Evolutionary conservation across 2,329 filamentous ascomycete genomes (phyloP), one percentile per base, ranked within the genome.

Genomic region (Penicillium sp.): DNA sequence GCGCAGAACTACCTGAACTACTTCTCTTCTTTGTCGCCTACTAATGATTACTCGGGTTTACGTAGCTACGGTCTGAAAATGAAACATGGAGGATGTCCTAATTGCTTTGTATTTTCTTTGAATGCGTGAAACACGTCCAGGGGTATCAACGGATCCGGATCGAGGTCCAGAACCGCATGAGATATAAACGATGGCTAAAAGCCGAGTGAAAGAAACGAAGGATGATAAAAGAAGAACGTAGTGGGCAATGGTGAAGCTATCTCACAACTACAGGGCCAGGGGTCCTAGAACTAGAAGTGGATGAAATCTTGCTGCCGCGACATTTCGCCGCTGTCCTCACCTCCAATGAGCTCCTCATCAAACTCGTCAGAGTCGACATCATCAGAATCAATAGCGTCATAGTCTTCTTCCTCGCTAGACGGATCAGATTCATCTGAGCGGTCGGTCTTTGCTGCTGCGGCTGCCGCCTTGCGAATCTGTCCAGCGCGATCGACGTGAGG

Each of bases 401-500:
- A 80, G 47, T 81, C 80, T 58, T 87, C 88, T 58, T 90, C 88
- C 65, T 91, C 88, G 77, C 88, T 93, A 52, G 89, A 91, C 45
- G 89, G 63, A 66, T 94, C 89, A 66, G 81, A 85, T 68, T 81
- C 79, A 57, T 82, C 79, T 42, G 81, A 79, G 53, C 82, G 78
- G 47, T 74, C 67, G 53, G 63, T 57, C 59, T 70, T 71, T 58
- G 78, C 75, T 52, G 75, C 75, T 63, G 60, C 58, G 0, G 59
- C 61, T 2, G 62, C 59, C 42, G 81, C 79, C 71, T 82, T 83
- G 71, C 83, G 81, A 70, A 87, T 86, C 67, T 90, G 88, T 65
- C 89, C 91, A 69, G 91, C 91, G 74, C 89, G 86, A 76, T 94
- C 89, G 70, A 93, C 85, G 75, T 99, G 94, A 54, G 85, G 88